A percentile compares a stretch with the other conserved stretches of the same genome.
These are phyloP conservation scores for Geotrichum ghanense DNA, from an alignment of 805 yeast species.

Conservation along the genomic window DNA sequence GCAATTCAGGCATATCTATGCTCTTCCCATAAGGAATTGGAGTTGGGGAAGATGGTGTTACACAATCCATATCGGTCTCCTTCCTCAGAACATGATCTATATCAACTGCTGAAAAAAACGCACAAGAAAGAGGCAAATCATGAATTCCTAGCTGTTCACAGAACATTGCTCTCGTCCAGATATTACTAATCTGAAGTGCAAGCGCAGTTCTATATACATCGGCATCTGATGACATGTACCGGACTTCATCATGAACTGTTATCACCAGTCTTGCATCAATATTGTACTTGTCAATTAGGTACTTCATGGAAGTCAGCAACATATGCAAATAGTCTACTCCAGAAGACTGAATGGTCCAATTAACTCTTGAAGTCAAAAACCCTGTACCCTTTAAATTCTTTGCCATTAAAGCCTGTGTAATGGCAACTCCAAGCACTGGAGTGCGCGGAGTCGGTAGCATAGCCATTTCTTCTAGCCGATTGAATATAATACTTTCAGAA, in stretches of 20 bases:
- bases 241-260: constrained; percentile 91
- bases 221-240: constrained; percentile 64
- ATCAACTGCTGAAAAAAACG: constrained; percentile 90
- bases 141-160: constrained; percentile 83
- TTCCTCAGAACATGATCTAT: constrained; percentile 80
- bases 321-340: constrained; percentile 95
- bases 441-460: constrained; percentile 71
- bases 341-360: constrained; percentile 97
- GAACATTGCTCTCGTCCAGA: constrained; percentile 96
- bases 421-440: constrained; percentile 88
- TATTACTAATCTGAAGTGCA: constrained; percentile 75
- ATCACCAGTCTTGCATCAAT: constrained; percentile 69
- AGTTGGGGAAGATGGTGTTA: constrained; percentile 74
- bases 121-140: constrained; percentile 89
- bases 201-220: constrained; percentile 70
- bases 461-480: constrained; percentile 79
- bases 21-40: constrained; percentile 75
- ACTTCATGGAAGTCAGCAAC: constrained; percentile 77
- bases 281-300: constrained; percentile 49
- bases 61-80: constrained; percentile 84
- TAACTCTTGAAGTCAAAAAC: constrained; percentile 81
- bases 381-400: constrained; percentile 46
- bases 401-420: constrained; percentile 69
- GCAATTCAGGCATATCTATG: constrained; percentile 43
- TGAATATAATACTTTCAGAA: constrained; percentile 84